Evolutionary conservation across 108 stramenopile species (phyloP).

Genomic region (Discostella pseudostelligera): DNA sequence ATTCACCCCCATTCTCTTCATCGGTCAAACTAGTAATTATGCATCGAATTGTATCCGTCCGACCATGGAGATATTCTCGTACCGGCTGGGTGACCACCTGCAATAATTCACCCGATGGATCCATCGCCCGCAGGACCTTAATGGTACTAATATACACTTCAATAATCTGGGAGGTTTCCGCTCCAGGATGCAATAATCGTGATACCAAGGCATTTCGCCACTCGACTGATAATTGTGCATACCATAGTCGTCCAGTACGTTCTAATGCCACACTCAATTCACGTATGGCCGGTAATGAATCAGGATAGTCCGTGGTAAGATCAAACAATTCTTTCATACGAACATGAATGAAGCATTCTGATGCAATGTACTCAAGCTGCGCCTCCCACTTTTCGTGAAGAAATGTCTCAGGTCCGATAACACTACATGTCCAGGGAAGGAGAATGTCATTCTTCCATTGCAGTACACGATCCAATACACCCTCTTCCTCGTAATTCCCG

Average conservation of each 20-base stretch:
- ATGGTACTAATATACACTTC: slow-evolving; percentile 96
- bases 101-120: slow-evolving; percentile 85
- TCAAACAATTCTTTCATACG: slow-evolving; percentile 77
- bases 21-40: slow-evolving; percentile 96
- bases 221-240: slow-evolving; percentile 42
- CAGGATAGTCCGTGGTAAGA: slow-evolving; percentile 80
- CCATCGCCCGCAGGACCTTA: slow-evolving; percentile 80
- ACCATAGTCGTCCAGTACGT: slow-evolving; percentile 37
- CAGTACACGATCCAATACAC: slow-evolving; percentile 42
- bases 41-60: slow-evolving; percentile 92
- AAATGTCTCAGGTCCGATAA: slow-evolving; percentile 42
- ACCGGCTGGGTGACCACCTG: slow-evolving; percentile 88
- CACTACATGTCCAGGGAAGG: slow-evolving; percentile 46
- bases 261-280: slow-evolving; percentile 69
- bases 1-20: slow-evolving; percentile 83
- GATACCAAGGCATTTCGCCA: slow-evolving; percentile 57
- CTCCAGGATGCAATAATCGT: slow-evolving; percentile 94
- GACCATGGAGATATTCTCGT: slow-evolving; percentile 76
- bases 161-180: slow-evolving; percentile 92
- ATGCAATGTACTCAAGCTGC: slow-evolving; percentile 46
- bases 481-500: slow-evolving; percentile 54
- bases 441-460: slow-evolving; percentile 55
- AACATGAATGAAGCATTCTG: slow-evolving; percentile 62
- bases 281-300: slow-evolving; percentile 68
- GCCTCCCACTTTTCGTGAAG: slow-evolving; percentile 44